Base-by-base conservation (phyloP, 2,329 filamentous ascomycete species). In the Zasmidium cellare region DNA sequence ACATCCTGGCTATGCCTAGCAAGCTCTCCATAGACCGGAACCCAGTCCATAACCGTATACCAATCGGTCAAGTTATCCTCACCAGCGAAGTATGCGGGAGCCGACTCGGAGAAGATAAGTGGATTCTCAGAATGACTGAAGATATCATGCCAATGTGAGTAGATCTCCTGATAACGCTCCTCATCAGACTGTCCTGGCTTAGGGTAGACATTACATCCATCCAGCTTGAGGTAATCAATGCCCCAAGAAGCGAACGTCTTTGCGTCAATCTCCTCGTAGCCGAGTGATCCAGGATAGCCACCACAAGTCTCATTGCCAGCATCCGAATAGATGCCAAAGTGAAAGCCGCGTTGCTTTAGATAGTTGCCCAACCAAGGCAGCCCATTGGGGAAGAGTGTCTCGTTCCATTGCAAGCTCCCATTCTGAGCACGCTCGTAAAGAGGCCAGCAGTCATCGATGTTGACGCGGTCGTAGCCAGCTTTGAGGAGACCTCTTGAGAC, bases 241-340 rank as follows among this genome's bases (percentile, higher is more conserved):
- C 80, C 82, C 84, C 84, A 87, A 18, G 77, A 74, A 1, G 82
- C 80, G 66, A 83, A 87, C 0, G 82, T 80, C 45, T 78, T 70
- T 1, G 84, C 85, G 69, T 88, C 86, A 16, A 83, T 70, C 1
- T 76, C 70, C 63, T 88, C 85, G 62, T 81, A 79, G 1, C 81
- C 84, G 9, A 85, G 66, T 53, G 79, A 83, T 0, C 79, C 85
- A 12, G 82, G 80, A 65, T 85, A 86, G 3, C 79, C 79, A 1
- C 78, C 84, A 64, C 66, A 68, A 6, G 67, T 69, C 56, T 59
- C 69, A 50, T 57, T 75, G 45, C 82, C 82, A 0, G 81, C 82
- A 67, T 80, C 81, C 63, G 81, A 81, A 66, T 88, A 88, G 57
- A 88, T 86, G 0, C 86, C 86, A 9, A 87, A 73, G 67, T 87